Base-by-base conservation (phyloP, 2,329 filamentous ascomycete genomes). In the Alternaria infectoria region DNA sequence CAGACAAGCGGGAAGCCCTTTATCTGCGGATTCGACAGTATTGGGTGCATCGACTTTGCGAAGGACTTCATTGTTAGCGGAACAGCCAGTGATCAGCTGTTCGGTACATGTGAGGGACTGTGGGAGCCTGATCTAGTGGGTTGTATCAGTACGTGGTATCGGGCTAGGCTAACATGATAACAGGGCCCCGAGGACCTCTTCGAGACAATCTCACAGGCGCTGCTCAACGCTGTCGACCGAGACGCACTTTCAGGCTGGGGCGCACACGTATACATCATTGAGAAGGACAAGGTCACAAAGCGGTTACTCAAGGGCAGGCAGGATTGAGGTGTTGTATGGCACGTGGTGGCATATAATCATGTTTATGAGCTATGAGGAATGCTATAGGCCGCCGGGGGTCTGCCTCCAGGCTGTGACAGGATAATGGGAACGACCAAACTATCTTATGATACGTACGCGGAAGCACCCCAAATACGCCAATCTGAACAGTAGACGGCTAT, bases 231-330 rank as follows among this genome's bases (percentile, higher is more conserved):
- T 64, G 93, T 98, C 62, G 96, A 99, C 83, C 89, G 96, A 84
- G 96, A 99, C 83, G 96, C 96, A 57, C 86, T 99, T 68, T 97
- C 95, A 40, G 96, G 96, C 69, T 98, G 96, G 96, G 96, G 96
- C 80, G 96, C 96, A 43, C 93, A 99, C 79, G 96, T 99, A 74
- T 99, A 98, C 85, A 97, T 99, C 79, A 97, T 99, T 81, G 96
- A 98, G 87, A 99, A 99, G 88, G 94, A 97, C 85, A 98, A 98
- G 91, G 93, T 99, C 68, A 98, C 96, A 77, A 97, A 98, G 91
- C 88, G 96, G 81, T 89, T 99, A 89, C 86, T 99, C 82, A 98
- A 98, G 89, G 94, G 94, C 79, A 90, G 94, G 86, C 95, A 98
- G 85, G 95, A 98, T 64, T 86, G 82, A 80, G 72, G 55, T 59